Base-by-base conservation (phyloP, 2,329 filamentous ascomycete genomes). In the Paraconiothyrium sp. region DNA sequence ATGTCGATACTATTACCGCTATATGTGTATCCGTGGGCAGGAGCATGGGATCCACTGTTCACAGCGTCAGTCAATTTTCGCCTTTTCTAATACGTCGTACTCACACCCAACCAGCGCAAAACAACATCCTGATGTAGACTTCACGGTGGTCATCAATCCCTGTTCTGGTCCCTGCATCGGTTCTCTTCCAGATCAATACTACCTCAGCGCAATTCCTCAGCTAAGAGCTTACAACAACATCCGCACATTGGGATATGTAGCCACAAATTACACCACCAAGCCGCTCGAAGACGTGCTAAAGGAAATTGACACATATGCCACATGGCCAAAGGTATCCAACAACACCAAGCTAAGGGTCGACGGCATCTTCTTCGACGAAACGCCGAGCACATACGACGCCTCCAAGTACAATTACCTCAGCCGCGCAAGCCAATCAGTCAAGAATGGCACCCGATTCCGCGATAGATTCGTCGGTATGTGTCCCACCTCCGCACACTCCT, bases 301-400 rank as follows among this genome's bases (percentile, higher is more conserved):
- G 43, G 84, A 86, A 63, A 80, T 86, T 34, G 76, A 79, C 51
- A 77, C 74, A 5, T 86, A 86, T 61, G 79, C 80, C 7, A 78
- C 73, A 13, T 86, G 84, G 84, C 76, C 76, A 44, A 76, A 72
- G 54, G n/a, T 67, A 1, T 59, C 69, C 20, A 76, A 76, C 35
- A 77, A 79, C 54, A 72, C 75, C 2, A 75, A 76, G 41, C 71
- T 85, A 57, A 74, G 76, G 32, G 76, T 85, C 51, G 79, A 80
- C 48, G 84, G 84, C 54, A 84, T 86, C 63, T 85, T 86, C 71
- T 80, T 86, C 54, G 84, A 85, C 64, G 84, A 86, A 74, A 81
- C 81, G 13, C 84, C 84, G 0, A 67, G 69, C 48, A 65, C 61
- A 24, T 75, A 69, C 56, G 54, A 64, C 27, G 34, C 41, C 1